Evolutionary conservation across 306 rosid species (phyloP), one percentile per base, ranked within the genome.

Genomic region (Arachis stenosperma): DNA sequence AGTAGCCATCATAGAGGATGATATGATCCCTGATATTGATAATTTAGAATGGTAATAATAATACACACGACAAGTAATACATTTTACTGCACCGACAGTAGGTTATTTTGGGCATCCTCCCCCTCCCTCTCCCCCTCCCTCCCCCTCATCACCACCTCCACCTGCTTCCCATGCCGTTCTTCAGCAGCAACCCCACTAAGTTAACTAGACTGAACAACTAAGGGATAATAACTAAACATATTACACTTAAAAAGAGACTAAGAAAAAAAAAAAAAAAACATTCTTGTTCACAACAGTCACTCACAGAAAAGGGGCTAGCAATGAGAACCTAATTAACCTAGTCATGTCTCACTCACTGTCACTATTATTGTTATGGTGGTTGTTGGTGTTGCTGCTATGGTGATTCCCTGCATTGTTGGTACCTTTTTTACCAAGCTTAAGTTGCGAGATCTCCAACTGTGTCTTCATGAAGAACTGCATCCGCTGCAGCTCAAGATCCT

Each of bases 381-480:
- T 86, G 30, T 67, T 85, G 87, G 55, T 82, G 69, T 27, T 79
- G 77, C 61, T 86, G 75, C 57, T 59, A 64, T 77, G 96, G 46
- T 78, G 88, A 69, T 88, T 80, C 54, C 88, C 80, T 39, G 89
- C 17, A 22, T 52, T 78, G 27, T 89, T 84, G 30, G 85, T 84
- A 69, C 78, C 79, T 54, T 85, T 85, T 42, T 81, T 81, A 5
- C 93, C 99, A 50, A 74, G 90, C 77, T 87, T 91, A 44, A 91
- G 85, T 84, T 91, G 97, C 8, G 99, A 91, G 75, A 95, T 87
- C 84, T 95, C 98, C 81, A 92, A 12, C 81, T 95, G 99, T 0
- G 97, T 91, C 81, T 91, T 88, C 96, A 95, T 88, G 71, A 95
- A 95, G 69, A 91, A 95, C 74, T 92, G 96, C 97, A 92, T 92